Percentiles rank a stretch among this genome's conserved stretches.
phyloP scores from a whole-genome alignment of 2,329 filamentous ascomycete species.

The Parastagonospora nodorum region DNA sequence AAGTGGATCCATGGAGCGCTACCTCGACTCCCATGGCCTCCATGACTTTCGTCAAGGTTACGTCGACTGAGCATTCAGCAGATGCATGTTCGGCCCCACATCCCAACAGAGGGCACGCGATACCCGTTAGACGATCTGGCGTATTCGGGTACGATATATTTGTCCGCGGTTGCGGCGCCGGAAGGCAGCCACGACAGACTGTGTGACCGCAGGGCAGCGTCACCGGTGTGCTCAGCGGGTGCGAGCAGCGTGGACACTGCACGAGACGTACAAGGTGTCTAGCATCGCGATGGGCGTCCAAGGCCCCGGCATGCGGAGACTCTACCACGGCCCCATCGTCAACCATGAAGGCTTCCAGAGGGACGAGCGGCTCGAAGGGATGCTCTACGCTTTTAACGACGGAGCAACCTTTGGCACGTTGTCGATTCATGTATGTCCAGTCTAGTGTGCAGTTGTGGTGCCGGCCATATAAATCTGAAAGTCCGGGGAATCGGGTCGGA shows the following conservation, averaged over 20 bases:
- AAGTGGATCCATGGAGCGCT: slow-evolving; percentile 41
- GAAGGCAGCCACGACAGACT: slow-evolving; percentile 76
- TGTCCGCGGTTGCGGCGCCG: slow-evolving; percentile 64
- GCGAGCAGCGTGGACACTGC: slow-evolving; percentile 77
- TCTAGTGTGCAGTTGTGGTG: slow-evolving; percentile 16
- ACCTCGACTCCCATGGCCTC: slow-evolving; percentile 59
- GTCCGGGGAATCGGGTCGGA: background rate
- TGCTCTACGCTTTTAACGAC: slow-evolving; percentile 40
- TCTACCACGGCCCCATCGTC: slow-evolving; percentile 42
- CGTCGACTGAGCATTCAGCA: slow-evolving; percentile 77
- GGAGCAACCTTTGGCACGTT: slow-evolving; percentile 39
- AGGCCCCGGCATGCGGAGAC: slow-evolving; percentile 41
- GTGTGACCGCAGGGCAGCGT: slow-evolving; percentile 82
- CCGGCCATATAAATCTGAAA: slow-evolving; percentile 27
- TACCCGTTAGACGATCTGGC: slow-evolving; percentile 69
- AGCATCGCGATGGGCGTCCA: slow-evolving; percentile 60
- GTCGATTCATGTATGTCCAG: slow-evolving; percentile 43
- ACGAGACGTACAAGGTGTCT: slow-evolving; percentile 72
- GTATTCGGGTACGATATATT: slow-evolving; percentile 79
- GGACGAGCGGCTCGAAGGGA: slow-evolving; percentile 32
- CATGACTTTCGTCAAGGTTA: slow-evolving; percentile 74
- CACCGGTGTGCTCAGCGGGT: slow-evolving; percentile 69
- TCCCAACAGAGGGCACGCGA: slow-evolving; percentile 71
- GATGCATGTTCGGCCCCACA: slow-evolving; percentile 75
- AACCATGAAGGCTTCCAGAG: slow-evolving; percentile 50